Evolutionary conservation across 2,329 filamentous ascomycete species (phyloP).

Genomic region (Pyrenophora seminiperda): DNA sequence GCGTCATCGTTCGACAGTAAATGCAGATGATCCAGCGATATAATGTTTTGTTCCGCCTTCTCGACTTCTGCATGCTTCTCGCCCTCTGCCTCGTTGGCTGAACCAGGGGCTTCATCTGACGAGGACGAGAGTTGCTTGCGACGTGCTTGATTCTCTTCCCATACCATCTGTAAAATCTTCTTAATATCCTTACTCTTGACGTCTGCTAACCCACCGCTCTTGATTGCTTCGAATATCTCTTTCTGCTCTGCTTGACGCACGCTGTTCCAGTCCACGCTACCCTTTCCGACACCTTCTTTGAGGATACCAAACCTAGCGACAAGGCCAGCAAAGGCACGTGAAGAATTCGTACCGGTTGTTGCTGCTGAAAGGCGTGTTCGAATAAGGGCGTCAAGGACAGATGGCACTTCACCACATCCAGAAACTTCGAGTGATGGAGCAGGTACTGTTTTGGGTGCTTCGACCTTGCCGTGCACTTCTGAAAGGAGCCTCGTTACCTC

Average conservation of each 20-base stretch:
- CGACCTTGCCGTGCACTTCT: conserved; percentile 67
- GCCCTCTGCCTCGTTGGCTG: conserved; percentile 53
- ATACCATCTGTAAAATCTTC: conserved; percentile 71
- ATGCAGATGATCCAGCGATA: conserved; percentile 69
- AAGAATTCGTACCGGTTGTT: conserved; percentile 65
- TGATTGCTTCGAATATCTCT: conserved; percentile 72
- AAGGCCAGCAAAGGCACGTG: conserved; percentile 68
- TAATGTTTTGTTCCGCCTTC: conserved; percentile 61
- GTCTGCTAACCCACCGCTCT: conserved; percentile 71
- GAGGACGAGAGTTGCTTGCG: conserved; percentile 53
- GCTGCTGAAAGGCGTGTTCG: conserved; percentile 67
- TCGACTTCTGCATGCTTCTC: conserved; percentile 64
- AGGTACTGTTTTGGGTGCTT: conserved; percentile 69
- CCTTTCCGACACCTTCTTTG: conserved; percentile 67
- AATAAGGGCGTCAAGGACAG: conserved; percentile 67
- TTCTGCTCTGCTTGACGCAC: conserved; percentile 64
- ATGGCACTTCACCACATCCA: conserved; percentile 71
- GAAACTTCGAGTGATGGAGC: conserved; percentile 72
- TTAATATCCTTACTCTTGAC: conserved; percentile 76
- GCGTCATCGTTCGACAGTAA: conserved; percentile 60
- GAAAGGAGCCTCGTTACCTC: conserved; percentile 70
- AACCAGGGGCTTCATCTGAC: conserved; percentile 48
- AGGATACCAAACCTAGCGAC: conserved; percentile 68
- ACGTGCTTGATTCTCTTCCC: conserved; percentile 68
- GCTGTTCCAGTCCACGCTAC: conserved; percentile 76